phyloP scores from a whole-genome alignment of 1,284 basidiomycete genomes.

The Fomes fomentarius region DNA sequence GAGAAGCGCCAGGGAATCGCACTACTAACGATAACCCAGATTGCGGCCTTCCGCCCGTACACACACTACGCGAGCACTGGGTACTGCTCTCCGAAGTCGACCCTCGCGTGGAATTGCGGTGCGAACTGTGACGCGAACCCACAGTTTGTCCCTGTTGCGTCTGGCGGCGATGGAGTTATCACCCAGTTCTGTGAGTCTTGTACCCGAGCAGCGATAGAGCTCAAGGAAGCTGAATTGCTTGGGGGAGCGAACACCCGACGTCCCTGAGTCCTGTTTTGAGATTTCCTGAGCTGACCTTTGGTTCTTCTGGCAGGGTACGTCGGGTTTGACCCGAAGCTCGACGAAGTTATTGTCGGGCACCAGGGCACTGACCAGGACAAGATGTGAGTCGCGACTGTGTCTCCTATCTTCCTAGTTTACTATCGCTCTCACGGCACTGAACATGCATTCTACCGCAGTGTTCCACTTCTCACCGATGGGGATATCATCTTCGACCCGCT shows the following conservation, averaged over 20 bases:
- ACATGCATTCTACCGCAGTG: no score
- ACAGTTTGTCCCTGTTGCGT: constrained; percentile 56
- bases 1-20: constrained; percentile 29
- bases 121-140: constrained; percentile 49
- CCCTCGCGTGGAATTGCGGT: constrained; percentile 40
- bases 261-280: constrained; percentile 22
- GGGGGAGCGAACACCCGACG: no score
- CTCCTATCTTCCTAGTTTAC: neutral
- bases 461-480: constrained; percentile 37
- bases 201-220: no score
- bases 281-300: constrained; percentile 5
- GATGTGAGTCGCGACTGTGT: constrained; percentile 39
- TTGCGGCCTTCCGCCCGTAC: constrained; percentile 41
- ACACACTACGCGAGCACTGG: constrained; percentile 42
- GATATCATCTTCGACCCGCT: constrained; percentile 33
- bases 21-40: constrained; percentile 35
- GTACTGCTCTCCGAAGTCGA: constrained; percentile 37
- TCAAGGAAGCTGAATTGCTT: no score
- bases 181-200: constrained; percentile 51
- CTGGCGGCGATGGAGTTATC: constrained; percentile 59
- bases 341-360: constrained; percentile 53
- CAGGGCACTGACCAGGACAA: constrained; percentile 53
- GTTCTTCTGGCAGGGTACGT: constrained; percentile 43
- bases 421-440: neutral
- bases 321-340: constrained; percentile 46